Evolutionary conservation across 2,329 filamentous ascomycete species (phyloP).

Genomic region (Sphaerulina vaccinii): DNA sequence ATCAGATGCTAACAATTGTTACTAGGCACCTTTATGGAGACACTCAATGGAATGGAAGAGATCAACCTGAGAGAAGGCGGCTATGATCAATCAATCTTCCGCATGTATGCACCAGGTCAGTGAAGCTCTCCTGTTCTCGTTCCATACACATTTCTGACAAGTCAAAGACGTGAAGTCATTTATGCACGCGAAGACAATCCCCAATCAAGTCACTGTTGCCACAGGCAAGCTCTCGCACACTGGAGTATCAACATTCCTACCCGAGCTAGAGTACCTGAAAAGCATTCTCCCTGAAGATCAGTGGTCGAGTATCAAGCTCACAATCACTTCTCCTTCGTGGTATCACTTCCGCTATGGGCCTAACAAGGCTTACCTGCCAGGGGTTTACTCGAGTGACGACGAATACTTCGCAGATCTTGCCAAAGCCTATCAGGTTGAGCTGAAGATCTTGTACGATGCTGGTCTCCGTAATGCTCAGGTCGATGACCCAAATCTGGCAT

Average conservation of each 20-base stretch:
- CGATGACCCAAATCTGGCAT: constrained; percentile 50
- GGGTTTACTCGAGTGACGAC: constrained; percentile 47
- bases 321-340: constrained; percentile 36
- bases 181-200: constrained; percentile 57
- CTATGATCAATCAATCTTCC: constrained; percentile 52
- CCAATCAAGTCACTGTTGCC: constrained; percentile 57
- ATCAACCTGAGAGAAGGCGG: constrained; percentile 42
- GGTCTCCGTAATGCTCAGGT: constrained; percentile 51
- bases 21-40: constrained; percentile 39
- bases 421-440: constrained; percentile 48
- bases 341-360: constrained; percentile 66
- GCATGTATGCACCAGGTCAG: constrained; percentile 54
- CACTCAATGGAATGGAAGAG: constrained; percentile 48
- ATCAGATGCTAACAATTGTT: no score
- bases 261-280: constrained; percentile 61
- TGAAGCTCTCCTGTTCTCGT: no score
- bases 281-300: constrained; percentile 58
- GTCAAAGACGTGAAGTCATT: constrained; percentile 63
- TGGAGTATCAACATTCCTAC: constrained; percentile 55
- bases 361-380: constrained; percentile 46
- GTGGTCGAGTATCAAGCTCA: constrained; percentile 60
- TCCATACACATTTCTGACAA: no score
- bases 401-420: constrained; percentile 51
- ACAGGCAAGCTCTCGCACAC: constrained; percentile 58
- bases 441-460: constrained; percentile 47